Base-by-base conservation (phyloP, 1,284 basidiomycete genomes). In the Violaceomyces palustris region DNA sequence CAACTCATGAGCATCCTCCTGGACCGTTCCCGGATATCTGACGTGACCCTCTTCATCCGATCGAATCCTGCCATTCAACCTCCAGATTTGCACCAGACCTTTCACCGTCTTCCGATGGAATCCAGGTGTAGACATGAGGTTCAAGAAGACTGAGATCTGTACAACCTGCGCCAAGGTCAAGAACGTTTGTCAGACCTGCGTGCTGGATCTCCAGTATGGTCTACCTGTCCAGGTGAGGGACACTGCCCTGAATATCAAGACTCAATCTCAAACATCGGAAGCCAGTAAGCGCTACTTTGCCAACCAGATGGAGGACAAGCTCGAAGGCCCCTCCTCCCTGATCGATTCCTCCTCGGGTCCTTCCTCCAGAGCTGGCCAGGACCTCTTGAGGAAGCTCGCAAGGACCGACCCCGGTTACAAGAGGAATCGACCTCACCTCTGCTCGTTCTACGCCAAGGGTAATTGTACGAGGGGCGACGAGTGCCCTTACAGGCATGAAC, bases 91-190 rank as follows among this genome's bases (percentile, higher is more conserved):
- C 82, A 92, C 33, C 86, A 73, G 43, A 52, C 76, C 91, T 6
- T 96, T 94, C 77, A 96, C 92, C 41, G 87, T 97, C 61, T 99
- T 98, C 76, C 85, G 91, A 35, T 98, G 94, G 94, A 93, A 96
- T 67, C 92, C 94, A 2, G 94, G 94, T 39, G 69, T 75, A 12
- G 93, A 91, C 31, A 86, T 84, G 72, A 84, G 94, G 30, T 94
- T 84, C 82, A 98, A 98, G 79, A 88, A 90, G 64, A 99, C 94
- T 4, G 93, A 97, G 55, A 85, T 98, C 59, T 99, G 94, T 76
- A 91, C 94, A 73, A 97, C 94, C 1, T 98, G 94, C 67, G 88
- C 93, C 28, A 98, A 96, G 79, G 86, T 96, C 65, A 96, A 97
- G 80, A 96, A 98, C 69, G 88, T 94, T 31, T 99, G 94, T 77